A percentile compares a stretch with the other conserved stretches of the same genome.
Conservation (phyloP, 148 eudicot species). For the Camellia japonica region DNA sequence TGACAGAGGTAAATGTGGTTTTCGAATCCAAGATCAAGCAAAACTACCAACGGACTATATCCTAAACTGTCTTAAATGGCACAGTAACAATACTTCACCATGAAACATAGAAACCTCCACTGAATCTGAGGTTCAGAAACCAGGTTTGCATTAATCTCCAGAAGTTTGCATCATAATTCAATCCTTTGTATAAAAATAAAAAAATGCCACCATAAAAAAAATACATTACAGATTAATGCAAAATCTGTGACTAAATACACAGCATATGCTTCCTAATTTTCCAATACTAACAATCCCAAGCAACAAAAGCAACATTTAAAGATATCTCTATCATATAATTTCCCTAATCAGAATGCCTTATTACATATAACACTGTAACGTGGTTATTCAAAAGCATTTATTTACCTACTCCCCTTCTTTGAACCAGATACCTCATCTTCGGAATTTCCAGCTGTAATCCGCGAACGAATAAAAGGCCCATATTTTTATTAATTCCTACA, state of each 20-base stretch:
- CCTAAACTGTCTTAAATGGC: too few relatives aligned
- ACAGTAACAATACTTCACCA: too few relatives aligned
- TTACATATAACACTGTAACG: constrained; percentile 48
- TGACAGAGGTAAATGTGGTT: too few relatives aligned
- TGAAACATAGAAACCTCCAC: too few relatives aligned
- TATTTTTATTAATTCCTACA: constrained; percentile 76
- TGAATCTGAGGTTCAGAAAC: too few relatives aligned
- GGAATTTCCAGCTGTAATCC: constrained; percentile 99
- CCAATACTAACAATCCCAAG: constrained; percentile 26
- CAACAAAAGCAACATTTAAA: constrained; percentile 18
- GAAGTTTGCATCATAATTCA: not conserved
- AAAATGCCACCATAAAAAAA: not conserved
- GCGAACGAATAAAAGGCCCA: constrained; percentile 90
- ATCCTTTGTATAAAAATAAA: not conserved
- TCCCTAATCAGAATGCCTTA: constrained; percentile 44
- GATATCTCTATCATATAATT: constrained; percentile 30
- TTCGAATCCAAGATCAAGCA: too few relatives aligned
- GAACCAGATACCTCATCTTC: constrained; percentile 99
- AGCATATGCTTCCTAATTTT: constrained; percentile 9
- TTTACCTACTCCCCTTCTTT: constrained; percentile 99
- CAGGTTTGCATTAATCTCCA: not conserved
- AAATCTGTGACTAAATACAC: not conserved
- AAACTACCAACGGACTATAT: too few relatives aligned
- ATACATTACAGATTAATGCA: not conserved
- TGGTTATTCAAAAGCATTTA: constrained; percentile 75